Base-by-base conservation (phyloP, 2,329 filamentous ascomycete species). In the Calonectria honghensis region DNA sequence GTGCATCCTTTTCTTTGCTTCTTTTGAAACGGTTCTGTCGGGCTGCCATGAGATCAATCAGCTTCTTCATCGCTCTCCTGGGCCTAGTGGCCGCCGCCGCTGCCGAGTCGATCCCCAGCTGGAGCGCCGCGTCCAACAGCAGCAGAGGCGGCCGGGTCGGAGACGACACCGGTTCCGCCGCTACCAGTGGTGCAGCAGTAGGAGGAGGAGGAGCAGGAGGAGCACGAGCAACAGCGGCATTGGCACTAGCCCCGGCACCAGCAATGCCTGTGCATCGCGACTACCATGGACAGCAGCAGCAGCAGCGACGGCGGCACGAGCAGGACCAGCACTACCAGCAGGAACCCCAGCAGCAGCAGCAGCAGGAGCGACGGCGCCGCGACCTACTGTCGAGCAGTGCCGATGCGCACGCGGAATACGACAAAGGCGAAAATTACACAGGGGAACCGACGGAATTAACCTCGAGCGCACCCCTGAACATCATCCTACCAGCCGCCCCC, bases 381-480 rank as follows among this genome's bases (percentile, higher is more conserved):
- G n/a, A 61, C n/a, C 57, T 61, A 13, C 35, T 39, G 57, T 39
- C 57, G 20, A 61, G 57, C 57, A 27, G 41, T 45, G 41, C 24
- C 14, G n/a, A 18, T 6, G 37, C 10, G 3, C 2, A 10, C 18
- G 9, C 5, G 45, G 6, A 37, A 63, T 63, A 63, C 57, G 57
- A 63, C 24, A 63, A 63, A 29, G 35, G 57, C 57, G 35, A 63
- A 63, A 41, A 41, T 39, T 29, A 63, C 32, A 27, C 27, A 63
- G 57, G 57, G 57, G 57, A 63, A 63, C 24, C 57, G 57, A 41
- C 57, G 57, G 57, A 27, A 63, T 63, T 63, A 63, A 63, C 27
- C 57, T 39, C 39, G 39, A 63, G 57, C 65, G 48, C 14, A 50
- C 37, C 66, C 24, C 32, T 57, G 66, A 39, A 18, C 31, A 41